These are phyloP conservation scores for Epichloe festucae DNA, from an alignment of 2,329 filamentous ascomycete species.

Conservation along the genomic window DNA sequence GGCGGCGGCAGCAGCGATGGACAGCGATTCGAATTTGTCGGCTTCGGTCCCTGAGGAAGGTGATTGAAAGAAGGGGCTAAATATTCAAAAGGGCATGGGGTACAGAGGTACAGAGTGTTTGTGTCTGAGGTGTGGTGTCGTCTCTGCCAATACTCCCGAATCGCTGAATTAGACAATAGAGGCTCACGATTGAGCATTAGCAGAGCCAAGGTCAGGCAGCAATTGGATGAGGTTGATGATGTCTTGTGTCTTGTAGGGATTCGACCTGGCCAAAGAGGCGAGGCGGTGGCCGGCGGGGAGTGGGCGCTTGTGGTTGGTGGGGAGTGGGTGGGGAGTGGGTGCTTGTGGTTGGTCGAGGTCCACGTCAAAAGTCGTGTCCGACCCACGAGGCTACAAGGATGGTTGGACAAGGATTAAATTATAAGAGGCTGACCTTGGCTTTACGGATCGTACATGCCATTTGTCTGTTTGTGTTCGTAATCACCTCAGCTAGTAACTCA, in stretches of 20 bases:
- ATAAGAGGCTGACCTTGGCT: too few relatives aligned
- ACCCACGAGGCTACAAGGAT: too few relatives aligned
- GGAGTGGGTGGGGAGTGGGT: neutral
- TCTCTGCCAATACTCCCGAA: neutral
- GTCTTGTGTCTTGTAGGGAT: neutral
- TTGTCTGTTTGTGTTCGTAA: too few relatives aligned
- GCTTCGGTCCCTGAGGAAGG: neutral
- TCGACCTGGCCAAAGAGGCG: constrained; percentile 6
- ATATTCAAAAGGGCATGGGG: neutral
- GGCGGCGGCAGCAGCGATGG: neutral
- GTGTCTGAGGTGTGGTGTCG: too few relatives aligned
- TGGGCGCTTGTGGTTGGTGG: neutral
- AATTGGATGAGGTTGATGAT: constrained; percentile 4
- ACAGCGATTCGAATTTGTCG: neutral
- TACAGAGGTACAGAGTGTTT: too few relatives aligned
- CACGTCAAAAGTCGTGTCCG: too few relatives aligned
- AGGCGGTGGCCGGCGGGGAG: neutral
- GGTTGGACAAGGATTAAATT: too few relatives aligned
- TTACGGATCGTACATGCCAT: too few relatives aligned
- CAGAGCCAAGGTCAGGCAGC: neutral
- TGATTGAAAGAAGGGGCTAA: neutral
- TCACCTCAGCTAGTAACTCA: too few relatives aligned
- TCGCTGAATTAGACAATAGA: neutral
- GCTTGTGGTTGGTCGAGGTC: neutral
- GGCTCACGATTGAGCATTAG: neutral